Conservation (phyloP, 805 yeast species). For the Lipomyces sp. region DNA sequence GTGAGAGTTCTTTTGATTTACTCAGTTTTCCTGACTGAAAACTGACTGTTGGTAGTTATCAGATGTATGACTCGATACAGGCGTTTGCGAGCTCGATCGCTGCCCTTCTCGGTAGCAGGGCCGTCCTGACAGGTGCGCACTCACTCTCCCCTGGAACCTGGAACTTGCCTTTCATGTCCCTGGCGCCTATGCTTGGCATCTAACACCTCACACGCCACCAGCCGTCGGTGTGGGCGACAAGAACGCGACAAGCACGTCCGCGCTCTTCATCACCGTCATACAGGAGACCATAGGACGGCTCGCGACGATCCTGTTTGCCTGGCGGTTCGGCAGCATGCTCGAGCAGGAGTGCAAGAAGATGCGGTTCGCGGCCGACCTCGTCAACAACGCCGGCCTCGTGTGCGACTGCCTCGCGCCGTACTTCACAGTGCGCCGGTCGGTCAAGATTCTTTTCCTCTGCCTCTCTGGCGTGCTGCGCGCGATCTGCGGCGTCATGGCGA, state of each 20-base stretch:
- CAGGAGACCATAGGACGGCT: conserved; percentile 40
- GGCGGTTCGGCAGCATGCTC: conserved; percentile 37
- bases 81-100: conserved; percentile 40
- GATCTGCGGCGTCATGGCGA: conserved; percentile 41
- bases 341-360: conserved; percentile 41
- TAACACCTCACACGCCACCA: neutral
- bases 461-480: conserved; percentile 37
- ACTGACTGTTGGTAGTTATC: conserved; percentile 29
- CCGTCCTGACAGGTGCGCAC: conserved; percentile 33
- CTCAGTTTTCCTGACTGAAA: neutral
- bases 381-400: conserved; percentile 37
- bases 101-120: conserved; percentile 37
- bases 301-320: conserved; percentile 40
- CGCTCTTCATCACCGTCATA: conserved; percentile 39
- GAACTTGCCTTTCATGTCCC: neutral
- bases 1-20: conserved; percentile 9
- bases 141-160: neutral
- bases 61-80: conserved; percentile 40
- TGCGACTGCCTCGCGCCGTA: conserved; percentile 38
- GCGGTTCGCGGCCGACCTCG: conserved; percentile 38
- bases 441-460: conserved; percentile 34
- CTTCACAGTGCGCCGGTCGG: conserved; percentile 29
- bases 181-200: neutral
- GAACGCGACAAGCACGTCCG: conserved; percentile 39
- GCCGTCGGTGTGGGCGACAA: conserved; percentile 42